phyloP scores from a whole-genome alignment of 345 rosid species.

The Eucalyptus pumila region DNA sequence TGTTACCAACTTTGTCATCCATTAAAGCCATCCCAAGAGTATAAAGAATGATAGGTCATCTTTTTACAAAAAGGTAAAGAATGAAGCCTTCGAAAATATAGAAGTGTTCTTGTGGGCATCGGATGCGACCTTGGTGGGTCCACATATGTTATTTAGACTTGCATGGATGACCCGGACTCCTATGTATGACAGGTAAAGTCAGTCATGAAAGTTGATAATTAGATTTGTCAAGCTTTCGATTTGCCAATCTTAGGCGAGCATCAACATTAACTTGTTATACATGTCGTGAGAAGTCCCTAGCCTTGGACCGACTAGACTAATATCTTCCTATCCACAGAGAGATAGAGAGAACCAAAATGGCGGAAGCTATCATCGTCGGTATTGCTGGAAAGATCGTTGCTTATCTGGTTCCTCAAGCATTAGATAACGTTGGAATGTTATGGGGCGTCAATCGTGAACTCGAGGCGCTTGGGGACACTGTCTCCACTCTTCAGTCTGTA shows the following conservation, averaged over 20 bases:
- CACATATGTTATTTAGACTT: neutral
- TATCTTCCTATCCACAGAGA: neutral
- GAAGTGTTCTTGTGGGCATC: neutral
- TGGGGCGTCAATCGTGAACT: too few relatives aligned
- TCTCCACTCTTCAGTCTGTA: neutral
- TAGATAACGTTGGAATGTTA: rapidly evolving
- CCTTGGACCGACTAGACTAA: too few relatives aligned
- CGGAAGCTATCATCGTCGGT: neutral
- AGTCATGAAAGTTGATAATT: neutral
- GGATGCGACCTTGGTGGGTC: neutral
- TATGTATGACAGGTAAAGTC: neutral
- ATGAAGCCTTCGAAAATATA: neutral
- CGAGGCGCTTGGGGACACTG: rapidly evolving
- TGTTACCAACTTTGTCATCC: neutral
- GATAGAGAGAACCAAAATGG: neutral
- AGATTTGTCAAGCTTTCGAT: too few relatives aligned
- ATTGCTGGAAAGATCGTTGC: neutral
- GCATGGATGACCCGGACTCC: neutral
- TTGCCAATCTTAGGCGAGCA: too few relatives aligned
- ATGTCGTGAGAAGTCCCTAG: too few relatives aligned
- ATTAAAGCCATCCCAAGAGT: neutral
- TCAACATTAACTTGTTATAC: too few relatives aligned
- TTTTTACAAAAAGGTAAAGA: too few relatives aligned
- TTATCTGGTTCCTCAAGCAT: too few relatives aligned
- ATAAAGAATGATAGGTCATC: neutral